These are phyloP conservation scores for Microbotryum silenes-acaulis DNA, from an alignment of 1,284 basidiomycete genomes.

Conservation along the genomic window DNA sequence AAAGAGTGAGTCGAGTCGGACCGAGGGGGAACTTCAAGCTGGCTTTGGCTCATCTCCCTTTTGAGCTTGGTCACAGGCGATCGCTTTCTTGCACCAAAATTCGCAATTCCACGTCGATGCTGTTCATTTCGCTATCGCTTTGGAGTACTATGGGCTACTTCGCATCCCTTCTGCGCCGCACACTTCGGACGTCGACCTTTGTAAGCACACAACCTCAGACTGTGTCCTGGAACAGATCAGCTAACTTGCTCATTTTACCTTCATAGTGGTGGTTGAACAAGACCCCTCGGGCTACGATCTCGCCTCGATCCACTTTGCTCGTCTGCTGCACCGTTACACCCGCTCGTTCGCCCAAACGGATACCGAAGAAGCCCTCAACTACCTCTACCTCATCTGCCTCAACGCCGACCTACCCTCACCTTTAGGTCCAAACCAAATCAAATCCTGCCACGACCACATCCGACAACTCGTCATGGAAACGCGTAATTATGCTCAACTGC, in stretches of 20 bases:
- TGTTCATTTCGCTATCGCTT: slow-evolving; percentile 83
- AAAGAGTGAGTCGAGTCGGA: slow-evolving; percentile 54
- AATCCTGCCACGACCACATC: slow-evolving; percentile 77
- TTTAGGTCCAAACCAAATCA: slow-evolving; percentile 73
- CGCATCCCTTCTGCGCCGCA: slow-evolving; percentile 70
- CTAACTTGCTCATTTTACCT: no score
- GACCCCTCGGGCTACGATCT: slow-evolving; percentile 1
- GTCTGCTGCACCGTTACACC: slow-evolving; percentile 85
- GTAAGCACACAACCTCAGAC: slow-evolving; percentile 48
- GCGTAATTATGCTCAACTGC: slow-evolving; percentile 71
- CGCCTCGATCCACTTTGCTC: slow-evolving; percentile 62
- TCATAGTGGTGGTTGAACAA: slow-evolving; percentile 3
- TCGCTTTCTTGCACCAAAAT: slow-evolving; percentile 82
- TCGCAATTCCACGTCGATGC: slow-evolving; percentile 85
- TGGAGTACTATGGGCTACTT: slow-evolving; percentile 88
- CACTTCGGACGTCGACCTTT: slow-evolving; percentile 68
- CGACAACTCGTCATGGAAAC: slow-evolving; percentile 80
- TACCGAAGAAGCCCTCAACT: slow-evolving; percentile 86
- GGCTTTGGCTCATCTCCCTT: not conserved
- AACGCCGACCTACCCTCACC: slow-evolving; percentile 56
- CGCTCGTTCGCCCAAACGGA: slow-evolving; percentile 85
- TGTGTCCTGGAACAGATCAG: no score
- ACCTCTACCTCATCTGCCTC: slow-evolving; percentile 83
- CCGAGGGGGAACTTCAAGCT: not conserved
- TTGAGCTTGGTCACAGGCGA: slow-evolving; percentile 52